Evolutionary conservation across 2,329 filamentous ascomycete species (phyloP).

Genomic region (Ambrosiella xylebori): DNA sequence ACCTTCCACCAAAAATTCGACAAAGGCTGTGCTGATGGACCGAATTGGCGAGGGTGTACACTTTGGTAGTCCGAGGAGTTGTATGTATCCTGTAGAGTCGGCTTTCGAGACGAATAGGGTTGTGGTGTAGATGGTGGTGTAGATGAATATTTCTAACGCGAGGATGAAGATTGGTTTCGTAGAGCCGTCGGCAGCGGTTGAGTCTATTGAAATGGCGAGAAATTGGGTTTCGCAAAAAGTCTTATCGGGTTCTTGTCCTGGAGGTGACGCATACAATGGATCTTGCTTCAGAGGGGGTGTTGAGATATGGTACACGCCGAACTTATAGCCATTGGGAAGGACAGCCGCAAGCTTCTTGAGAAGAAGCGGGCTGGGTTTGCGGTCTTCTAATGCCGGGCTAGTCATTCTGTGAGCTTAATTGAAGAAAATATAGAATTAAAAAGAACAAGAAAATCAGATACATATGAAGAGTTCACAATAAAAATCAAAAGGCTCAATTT

Average conservation of each 20-base stretch:
- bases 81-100: slow-evolving; percentile 81
- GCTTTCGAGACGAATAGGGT: slow-evolving; percentile 94
- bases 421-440: neutral
- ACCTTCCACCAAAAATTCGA: slow-evolving; percentile 55
- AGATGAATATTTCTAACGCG: slow-evolving; percentile 75
- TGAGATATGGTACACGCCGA: slow-evolving; percentile 72
- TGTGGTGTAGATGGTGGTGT: slow-evolving; percentile 61
- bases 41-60: slow-evolving; percentile 57
- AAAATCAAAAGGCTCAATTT: neutral
- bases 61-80: slow-evolving; percentile 44
- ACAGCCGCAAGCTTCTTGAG: slow-evolving; percentile 29
- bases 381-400: slow-evolving; percentile 8
- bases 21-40: slow-evolving; percentile 54
- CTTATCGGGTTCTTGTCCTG: slow-evolving; percentile 50
- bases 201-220: slow-evolving; percentile 33
- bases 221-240: slow-evolving; percentile 83
- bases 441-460: neutral
- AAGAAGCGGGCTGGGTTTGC: slow-evolving; percentile 12
- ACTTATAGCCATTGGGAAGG: slow-evolving; percentile 36
- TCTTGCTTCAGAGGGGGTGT: slow-evolving; percentile 60
- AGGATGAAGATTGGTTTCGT: slow-evolving; percentile 49
- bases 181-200: slow-evolving; percentile 12
- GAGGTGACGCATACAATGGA: slow-evolving; percentile 64
- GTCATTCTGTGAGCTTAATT: neutral
- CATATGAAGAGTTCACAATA: too few relatives aligned